Conservation (phyloP, 2,329 filamentous ascomycete genomes). For the Colletotrichum orbiculare region DNA sequence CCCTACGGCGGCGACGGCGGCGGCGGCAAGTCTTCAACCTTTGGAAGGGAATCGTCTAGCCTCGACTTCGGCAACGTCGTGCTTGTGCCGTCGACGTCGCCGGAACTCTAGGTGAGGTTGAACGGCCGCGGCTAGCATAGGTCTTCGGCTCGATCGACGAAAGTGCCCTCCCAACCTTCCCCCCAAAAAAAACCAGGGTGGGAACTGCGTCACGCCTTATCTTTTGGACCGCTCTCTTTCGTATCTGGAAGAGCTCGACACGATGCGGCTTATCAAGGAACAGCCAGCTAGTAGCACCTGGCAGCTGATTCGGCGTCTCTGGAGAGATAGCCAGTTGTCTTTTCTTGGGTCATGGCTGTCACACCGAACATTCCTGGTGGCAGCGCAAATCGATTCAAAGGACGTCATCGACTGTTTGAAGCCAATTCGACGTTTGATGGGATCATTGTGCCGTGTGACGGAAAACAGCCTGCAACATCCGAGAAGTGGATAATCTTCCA, state of each 20-base stretch:
- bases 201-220: conserved; percentile 24
- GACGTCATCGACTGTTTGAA: conserved; percentile 17
- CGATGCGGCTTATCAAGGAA: conserved; percentile 21
- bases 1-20: too few species aligned
- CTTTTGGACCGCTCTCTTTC: conserved; percentile 1
- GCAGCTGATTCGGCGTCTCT: conserved; percentile 23
- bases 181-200: conserved; percentile 33
- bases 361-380: conserved; percentile 5
- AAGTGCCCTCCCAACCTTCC: conserved; percentile 29
- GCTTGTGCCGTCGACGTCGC: neutral
- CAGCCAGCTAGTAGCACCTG: neutral
- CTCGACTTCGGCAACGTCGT: too few species aligned
- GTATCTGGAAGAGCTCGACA: conserved; percentile 17
- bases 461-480: conserved; percentile 13
- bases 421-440: neutral
- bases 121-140: conserved; percentile 22
- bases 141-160: conserved; percentile 18
- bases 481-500: conserved; percentile 14
- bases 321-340: conserved; percentile 20
- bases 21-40: too few species aligned
- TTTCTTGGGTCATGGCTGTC: conserved; percentile 17
- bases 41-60: too few species aligned
- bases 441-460: too few species aligned
- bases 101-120: conserved; percentile 23
- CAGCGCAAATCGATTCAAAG: conserved; percentile 15